phyloP scores from a whole-genome alignment of 2,329 filamentous ascomycete species.

The Allantophomopsis cytisporea region DNA sequence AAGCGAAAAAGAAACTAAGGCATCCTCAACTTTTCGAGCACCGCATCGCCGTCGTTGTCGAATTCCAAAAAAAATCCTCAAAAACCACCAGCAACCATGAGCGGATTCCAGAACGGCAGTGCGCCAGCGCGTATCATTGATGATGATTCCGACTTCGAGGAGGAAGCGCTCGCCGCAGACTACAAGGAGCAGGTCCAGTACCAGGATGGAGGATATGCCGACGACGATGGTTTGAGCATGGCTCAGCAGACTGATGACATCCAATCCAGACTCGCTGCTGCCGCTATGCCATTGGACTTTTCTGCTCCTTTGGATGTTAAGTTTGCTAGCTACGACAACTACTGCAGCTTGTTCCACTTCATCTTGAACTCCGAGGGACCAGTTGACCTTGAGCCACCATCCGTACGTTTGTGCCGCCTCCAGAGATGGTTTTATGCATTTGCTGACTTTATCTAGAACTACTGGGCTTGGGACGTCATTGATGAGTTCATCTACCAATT shows the following conservation, averaged over 20 bases:
- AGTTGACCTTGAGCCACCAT: conserved; percentile 91
- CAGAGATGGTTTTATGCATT: not conserved
- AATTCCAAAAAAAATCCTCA: no score
- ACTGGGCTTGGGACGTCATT: conserved; percentile 99
- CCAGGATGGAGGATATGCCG: conserved; percentile 71
- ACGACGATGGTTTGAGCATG: conserved; percentile 64
- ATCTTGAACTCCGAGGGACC: conserved; percentile 99
- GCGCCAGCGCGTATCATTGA: conserved; percentile 46
- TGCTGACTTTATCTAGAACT: conserved; percentile 49
- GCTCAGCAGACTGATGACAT: conserved; percentile 77
- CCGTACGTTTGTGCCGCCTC: conserved; percentile 45
- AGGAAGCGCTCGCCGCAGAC: conserved; percentile 90
- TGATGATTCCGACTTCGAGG: conserved; percentile 88
- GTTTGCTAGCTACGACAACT: conserved; percentile 97
- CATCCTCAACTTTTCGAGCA: no score
- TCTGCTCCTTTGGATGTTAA: conserved; percentile 92
- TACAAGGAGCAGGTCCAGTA: conserved; percentile 95
- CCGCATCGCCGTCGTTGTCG: no score
- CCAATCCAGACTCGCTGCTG: conserved; percentile 79
- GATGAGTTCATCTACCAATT: conserved; percentile 99
- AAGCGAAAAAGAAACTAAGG: no score
- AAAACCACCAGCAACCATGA: conserved; percentile 27
- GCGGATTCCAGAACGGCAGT: conserved; percentile 46
- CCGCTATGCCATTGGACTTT: conserved; percentile 91
- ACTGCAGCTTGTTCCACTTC: conserved; percentile 98